A percentile compares a stretch with the other conserved stretches of the same genome.
Conservation (phyloP, 805 yeast genomes). For the Saturnispora dispora region DNA sequence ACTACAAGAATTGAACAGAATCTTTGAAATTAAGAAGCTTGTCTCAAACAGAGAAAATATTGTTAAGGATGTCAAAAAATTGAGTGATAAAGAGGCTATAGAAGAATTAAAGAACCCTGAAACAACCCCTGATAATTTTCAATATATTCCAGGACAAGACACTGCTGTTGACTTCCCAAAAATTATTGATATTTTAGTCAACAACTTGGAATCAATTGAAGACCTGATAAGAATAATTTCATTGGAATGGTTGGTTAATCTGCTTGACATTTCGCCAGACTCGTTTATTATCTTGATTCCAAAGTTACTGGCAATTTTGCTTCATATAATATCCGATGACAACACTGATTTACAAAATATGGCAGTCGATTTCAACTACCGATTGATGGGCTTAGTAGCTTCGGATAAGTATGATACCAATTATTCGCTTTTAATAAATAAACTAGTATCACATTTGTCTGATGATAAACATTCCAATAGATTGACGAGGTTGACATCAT, state of each 20-base stretch:
- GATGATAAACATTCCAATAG: constrained; percentile 1
- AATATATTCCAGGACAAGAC: constrained; percentile 71
- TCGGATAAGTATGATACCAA: constrained; percentile 29
- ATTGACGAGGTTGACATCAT: constrained; percentile 68
- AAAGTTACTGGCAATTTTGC: constrained; percentile 57
- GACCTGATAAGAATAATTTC: constrained; percentile 72
- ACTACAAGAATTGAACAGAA: constrained; percentile 68
- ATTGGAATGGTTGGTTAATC: constrained; percentile 70
- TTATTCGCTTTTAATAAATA: constrained; percentile 55
- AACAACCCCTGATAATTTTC: constrained; percentile 34
- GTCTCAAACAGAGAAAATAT: constrained; percentile 28
- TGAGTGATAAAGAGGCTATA: neutral
- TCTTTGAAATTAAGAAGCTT: constrained; percentile 57
- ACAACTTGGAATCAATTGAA: constrained; percentile 66
- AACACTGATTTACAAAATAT: constrained; percentile 41
- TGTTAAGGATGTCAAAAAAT: constrained; percentile 6
- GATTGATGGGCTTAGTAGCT: constrained; percentile 43
- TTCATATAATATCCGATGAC: constrained; percentile 52
- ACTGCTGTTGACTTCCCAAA: constrained; percentile 70
- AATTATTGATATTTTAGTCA: constrained; percentile 72
- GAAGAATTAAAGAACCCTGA: neutral
- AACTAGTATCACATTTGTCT: constrained; percentile 50
- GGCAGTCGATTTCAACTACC: constrained; percentile 48
- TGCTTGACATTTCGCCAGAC: constrained; percentile 64
- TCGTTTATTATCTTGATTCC: constrained; percentile 71